Percentiles rank a stretch among this genome's conserved stretches.
Conservation (phyloP, 306 rosid species). For the Casuarina glauca region DNA sequence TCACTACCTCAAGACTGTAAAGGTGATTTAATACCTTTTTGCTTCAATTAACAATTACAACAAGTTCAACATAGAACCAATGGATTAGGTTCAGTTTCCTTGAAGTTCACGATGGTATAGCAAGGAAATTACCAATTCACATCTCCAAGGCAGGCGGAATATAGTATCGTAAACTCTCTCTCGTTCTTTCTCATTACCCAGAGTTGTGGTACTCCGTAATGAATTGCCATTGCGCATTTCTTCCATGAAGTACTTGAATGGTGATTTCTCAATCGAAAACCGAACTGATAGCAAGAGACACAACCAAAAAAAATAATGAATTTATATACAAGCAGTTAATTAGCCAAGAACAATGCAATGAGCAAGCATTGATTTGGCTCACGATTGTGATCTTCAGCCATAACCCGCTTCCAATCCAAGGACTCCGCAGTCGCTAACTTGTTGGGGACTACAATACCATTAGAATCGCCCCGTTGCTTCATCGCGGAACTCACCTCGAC, state of each 20-base stretch:
- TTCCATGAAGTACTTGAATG: slow-evolving; percentile 70
- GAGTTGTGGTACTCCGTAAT: slow-evolving; percentile 76
- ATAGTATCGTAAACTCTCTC: slow-evolving; percentile 95
- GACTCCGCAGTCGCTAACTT: slow-evolving; percentile 60
- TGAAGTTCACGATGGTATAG: slow-evolving; percentile 9
- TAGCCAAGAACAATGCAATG: slow-evolving; percentile 17
- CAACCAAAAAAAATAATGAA: slow-evolving; percentile 14
- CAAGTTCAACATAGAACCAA: not conserved
- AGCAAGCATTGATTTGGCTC: slow-evolving; percentile 36
- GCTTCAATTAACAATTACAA: not conserved
- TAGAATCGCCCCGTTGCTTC: slow-evolving; percentile 51
- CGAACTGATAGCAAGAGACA: slow-evolving; percentile 47
- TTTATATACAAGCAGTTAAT: not conserved
- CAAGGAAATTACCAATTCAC: slow-evolving; percentile 78
- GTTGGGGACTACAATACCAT: slow-evolving; percentile 39
- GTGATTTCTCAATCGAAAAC: slow-evolving; percentile 68
- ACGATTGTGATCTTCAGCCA: slow-evolving; percentile 91
- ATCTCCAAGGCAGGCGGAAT: slow-evolving; percentile 99
- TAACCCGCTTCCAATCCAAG: slow-evolving; percentile 85
- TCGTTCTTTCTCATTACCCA: slow-evolving; percentile 86
- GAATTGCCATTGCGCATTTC: slow-evolving; percentile 88
- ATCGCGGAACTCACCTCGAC: slow-evolving; percentile 37
- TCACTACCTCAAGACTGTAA: slow-evolving; percentile 5
- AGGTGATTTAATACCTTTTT: not conserved
- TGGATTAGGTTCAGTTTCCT: not conserved